Evolutionary conservation across 208 protist species (phyloP).

Genomic region (Leishmania mexicana): DNA sequence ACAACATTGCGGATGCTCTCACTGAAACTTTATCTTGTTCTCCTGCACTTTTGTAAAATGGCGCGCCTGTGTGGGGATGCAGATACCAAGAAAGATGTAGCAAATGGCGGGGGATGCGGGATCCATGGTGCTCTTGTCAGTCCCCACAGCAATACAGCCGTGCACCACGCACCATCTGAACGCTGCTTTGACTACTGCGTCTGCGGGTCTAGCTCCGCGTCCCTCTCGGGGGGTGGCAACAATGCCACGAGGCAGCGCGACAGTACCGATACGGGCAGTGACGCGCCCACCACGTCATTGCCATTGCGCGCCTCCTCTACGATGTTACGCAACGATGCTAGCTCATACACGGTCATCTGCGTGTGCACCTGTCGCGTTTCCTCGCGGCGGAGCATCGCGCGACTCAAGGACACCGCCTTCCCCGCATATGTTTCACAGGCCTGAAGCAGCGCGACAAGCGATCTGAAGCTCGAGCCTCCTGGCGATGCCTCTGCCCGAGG

Average conservation of each 20-base stretch:
- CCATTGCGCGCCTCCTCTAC: slow-evolving; percentile 13
- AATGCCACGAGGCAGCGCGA: slow-evolving; percentile 3
- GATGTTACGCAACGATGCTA: slow-evolving; percentile 40
- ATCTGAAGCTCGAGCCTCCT: background rate
- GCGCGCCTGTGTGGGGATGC: background rate
- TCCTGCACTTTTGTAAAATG: too few relatives aligned
- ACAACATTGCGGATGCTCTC: background rate
- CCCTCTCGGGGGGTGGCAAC: background rate
- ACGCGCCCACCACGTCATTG: background rate
- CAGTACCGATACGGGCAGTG: background rate
- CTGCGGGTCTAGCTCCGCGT: background rate
- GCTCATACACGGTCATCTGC: slow-evolving; percentile 60
- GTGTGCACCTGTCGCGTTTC: slow-evolving; percentile 48
- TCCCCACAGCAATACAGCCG: background rate
- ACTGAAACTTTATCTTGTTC: too few relatives aligned
- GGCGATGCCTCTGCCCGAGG: background rate
- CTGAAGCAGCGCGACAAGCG: slow-evolving; percentile 5
- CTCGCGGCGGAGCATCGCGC: slow-evolving; percentile 53
- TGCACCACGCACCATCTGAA: background rate
- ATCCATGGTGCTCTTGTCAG: too few relatives aligned
- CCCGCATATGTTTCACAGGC: slow-evolving; percentile 15
- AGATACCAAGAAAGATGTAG: background rate
- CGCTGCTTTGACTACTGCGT: background rate
- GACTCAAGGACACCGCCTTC: slow-evolving; percentile 33
- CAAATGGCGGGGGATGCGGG: background rate